A percentile compares a stretch with the other conserved stretches of the same genome.
Evolutionary conservation across 2,329 filamentous ascomycete species (phyloP).

Genomic region (Biscogniauxia mediterranea): DNA sequence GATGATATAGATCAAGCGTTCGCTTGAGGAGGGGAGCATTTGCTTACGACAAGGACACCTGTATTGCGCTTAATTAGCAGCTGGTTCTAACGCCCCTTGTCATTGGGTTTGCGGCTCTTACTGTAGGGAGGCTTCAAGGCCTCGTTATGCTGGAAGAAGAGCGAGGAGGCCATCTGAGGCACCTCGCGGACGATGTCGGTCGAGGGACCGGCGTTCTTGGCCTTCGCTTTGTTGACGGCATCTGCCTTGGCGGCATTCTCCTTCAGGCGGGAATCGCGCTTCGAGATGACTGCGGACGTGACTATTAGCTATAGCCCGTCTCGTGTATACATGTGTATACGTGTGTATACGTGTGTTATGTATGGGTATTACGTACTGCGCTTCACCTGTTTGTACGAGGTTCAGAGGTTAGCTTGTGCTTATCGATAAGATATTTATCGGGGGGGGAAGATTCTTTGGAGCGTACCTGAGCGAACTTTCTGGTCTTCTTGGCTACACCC

Average conservation of each 20-base stretch:
- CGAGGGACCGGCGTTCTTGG: conserved; percentile 47
- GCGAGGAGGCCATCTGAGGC: conserved; percentile 75
- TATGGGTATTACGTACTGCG: conserved; percentile 19
- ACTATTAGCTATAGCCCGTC: not conserved
- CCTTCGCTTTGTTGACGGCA: conserved; percentile 55
- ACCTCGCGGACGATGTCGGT: conserved; percentile 72
- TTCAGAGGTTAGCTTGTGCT: conserved; percentile 9
- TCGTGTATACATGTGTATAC: not conserved
- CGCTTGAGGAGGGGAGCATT: not conserved
- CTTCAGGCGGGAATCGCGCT: conserved; percentile 77
- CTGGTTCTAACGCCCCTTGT: conserved; percentile 6
- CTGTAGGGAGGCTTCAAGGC: conserved; percentile 80
- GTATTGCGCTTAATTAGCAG: not conserved
- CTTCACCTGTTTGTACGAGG: conserved; percentile 28
- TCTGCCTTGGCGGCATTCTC: conserved; percentile 72
- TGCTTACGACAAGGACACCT: conserved; percentile 11
- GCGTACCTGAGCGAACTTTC: conserved; percentile 77
- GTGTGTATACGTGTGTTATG: too few relatives aligned
- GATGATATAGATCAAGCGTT: not conserved
- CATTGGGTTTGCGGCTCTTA: conserved; percentile 56
- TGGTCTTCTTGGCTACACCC: conserved; percentile 86
- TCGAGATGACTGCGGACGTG: conserved; percentile 59
- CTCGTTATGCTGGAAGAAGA: conserved; percentile 84
- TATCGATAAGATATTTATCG: conserved; percentile 30
- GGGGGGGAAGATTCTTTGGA: conserved; percentile 17